Conservation (phyloP, 108 stramenopile genomes). For the Pseudonitzschia pungens region DNA sequence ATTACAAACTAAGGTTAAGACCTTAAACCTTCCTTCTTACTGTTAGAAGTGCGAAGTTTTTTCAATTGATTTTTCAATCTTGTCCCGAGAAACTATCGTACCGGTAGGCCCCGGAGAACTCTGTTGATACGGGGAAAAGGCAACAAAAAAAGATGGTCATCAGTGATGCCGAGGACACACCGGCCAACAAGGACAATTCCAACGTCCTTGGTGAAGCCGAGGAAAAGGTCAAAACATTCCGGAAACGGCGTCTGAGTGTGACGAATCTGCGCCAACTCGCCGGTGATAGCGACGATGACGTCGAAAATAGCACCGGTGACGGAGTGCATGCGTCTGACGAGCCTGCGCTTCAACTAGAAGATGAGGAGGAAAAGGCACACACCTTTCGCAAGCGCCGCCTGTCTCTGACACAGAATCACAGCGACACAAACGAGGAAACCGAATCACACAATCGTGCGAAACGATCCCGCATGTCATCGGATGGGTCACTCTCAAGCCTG, state of each 20-base stretch:
- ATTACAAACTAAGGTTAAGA: too few species aligned
- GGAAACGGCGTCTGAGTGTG: conserved; percentile 72
- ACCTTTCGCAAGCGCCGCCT: conserved; percentile 79
- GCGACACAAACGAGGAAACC: conserved; percentile 15
- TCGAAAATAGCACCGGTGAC: background rate
- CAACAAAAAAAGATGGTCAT: too few species aligned
- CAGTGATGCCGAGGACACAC: too few species aligned
- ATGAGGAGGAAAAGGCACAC: conserved; percentile 41
- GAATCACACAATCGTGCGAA: background rate
- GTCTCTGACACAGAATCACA: conserved; percentile 53
- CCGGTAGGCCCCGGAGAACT: too few species aligned
- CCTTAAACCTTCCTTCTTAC: too few species aligned
- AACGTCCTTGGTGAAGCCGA: conserved; percentile 17
- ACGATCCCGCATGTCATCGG: conserved; percentile 28
- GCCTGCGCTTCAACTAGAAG: too few species aligned
- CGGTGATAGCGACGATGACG: conserved; percentile 14
- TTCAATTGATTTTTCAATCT: too few species aligned
- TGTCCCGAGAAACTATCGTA: too few species aligned
- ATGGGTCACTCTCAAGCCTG: conserved; percentile 16
- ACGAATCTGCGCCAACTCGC: conserved; percentile 36
- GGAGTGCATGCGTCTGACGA: too few species aligned
- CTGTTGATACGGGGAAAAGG: too few species aligned
- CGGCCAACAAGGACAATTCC: background rate
- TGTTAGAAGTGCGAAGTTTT: too few species aligned
- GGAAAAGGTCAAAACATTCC: conserved; percentile 67